Evolutionary conservation across 768 basidiomycete genomes (phyloP).

Genomic region (Rhodotorula graminis): DNA sequence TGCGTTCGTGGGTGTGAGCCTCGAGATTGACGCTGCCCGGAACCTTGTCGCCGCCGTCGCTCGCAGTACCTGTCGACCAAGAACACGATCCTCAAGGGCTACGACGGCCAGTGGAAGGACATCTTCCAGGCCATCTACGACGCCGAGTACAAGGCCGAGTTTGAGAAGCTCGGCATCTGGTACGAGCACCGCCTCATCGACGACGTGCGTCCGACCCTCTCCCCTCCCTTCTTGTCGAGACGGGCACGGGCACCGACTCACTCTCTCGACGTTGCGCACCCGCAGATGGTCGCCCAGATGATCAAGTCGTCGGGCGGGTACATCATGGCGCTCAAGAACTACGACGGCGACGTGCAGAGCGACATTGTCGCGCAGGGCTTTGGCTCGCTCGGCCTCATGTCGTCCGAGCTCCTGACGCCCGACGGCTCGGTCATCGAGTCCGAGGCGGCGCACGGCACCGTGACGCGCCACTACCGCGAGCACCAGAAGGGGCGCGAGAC

Average conservation of each 20-base stretch:
- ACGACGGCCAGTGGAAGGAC: constrained; percentile 98
- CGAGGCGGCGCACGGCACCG: constrained; percentile 85
- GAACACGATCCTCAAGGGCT: constrained; percentile 94
- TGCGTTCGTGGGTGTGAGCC: neutral
- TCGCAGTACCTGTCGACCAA: constrained; percentile 90
- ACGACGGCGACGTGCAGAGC: constrained; percentile 66
- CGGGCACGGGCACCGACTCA: neutral
- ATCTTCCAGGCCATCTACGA: constrained; percentile 95
- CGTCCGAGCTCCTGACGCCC: constrained; percentile 77
- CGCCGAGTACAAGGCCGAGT: constrained; percentile 48
- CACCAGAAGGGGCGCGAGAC: constrained; percentile 96
- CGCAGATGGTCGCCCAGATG: constrained; percentile 86
- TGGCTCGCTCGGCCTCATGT: constrained; percentile 97
- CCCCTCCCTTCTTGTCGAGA: neutral
- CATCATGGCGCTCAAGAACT: constrained; percentile 62
- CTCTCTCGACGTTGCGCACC: neutral
- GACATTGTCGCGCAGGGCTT: constrained; percentile 83
- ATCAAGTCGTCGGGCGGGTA: constrained; percentile 95
- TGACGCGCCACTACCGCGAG: constrained; percentile 82
- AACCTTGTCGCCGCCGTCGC: too few relatives aligned
- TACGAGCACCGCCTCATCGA: constrained; percentile 92
- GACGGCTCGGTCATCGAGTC: constrained; percentile 88
- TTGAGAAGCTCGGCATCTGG: constrained; percentile 49
- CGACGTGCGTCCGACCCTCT: constrained; percentile 49
- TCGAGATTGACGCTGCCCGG: too few relatives aligned